A percentile compares a stretch with the other conserved stretches of the same genome.
These are phyloP conservation scores for Oryza glaberrima DNA, from an alignment of 176 grass and related monocot species.

Conservation along the genomic window DNA sequence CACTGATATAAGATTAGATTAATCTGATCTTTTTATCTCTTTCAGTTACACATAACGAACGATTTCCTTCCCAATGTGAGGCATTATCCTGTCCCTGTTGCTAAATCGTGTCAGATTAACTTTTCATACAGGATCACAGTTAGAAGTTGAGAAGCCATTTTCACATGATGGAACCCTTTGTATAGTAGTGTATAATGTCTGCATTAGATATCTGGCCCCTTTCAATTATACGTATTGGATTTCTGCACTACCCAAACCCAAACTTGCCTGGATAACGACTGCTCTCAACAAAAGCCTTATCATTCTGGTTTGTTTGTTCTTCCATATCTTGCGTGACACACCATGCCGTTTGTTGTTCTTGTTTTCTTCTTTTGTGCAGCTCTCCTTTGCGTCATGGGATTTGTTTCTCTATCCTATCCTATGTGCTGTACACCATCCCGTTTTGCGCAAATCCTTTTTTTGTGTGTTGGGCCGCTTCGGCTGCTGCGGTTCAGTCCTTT, in stretches of 20 bases:
- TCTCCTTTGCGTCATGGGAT: slow-evolving; percentile 1
- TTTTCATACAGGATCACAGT: slow-evolving; percentile 3
- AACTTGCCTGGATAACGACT: slow-evolving; percentile 13
- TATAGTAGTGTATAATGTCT: background rate
- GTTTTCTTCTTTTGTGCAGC: background rate
- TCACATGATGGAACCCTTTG: slow-evolving; percentile 7
- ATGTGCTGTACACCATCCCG: background rate
- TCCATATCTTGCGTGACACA: slow-evolving; percentile 18
- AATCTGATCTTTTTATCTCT: background rate
- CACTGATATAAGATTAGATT: too few species aligned
- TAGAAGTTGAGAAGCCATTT: slow-evolving; percentile 32
- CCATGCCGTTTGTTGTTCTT: background rate
- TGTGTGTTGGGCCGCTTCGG: background rate
- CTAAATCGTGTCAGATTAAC: background rate
- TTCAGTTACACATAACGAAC: background rate
- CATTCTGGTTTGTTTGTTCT: background rate
- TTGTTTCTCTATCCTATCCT: slow-evolving; percentile 5
- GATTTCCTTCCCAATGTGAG: background rate
- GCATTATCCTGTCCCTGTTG: background rate
- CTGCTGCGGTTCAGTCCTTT: background rate
- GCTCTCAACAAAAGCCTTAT: background rate
- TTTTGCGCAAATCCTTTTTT: background rate
- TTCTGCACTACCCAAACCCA: background rate
- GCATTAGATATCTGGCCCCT: background rate
- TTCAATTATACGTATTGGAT: slow-evolving; percentile 13